Evolutionary conservation across 768 basidiomycete species (phyloP), one percentile per base, ranked within the genome.

Genomic region (Polyporus arcularius): DNA sequence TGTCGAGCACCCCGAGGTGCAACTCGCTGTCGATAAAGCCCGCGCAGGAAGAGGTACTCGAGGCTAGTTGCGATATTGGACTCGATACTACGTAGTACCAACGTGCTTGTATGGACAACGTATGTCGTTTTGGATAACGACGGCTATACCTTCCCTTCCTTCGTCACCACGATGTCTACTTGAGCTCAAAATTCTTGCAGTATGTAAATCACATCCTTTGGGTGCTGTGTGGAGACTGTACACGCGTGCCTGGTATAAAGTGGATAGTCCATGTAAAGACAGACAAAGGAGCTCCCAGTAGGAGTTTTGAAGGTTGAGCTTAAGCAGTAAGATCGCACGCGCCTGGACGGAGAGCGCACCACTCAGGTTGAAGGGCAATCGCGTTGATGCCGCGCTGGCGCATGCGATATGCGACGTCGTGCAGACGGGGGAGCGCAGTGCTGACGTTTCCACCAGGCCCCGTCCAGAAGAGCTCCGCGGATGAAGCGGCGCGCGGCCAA

Each of bases 381-480:
- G 88, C 84, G 8, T 74, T 71, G 4, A 91, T 74, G 11, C 89
- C 89, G 40, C 87, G 75, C 68, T 83, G 78, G 10, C 82, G 81
- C 74, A 90, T 78, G 38, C 88, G 74, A 72, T 81, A 87, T n/a
- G 80, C 71, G 18, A 88, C 58, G 61, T 89, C 88, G 66, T 91
- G 87, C 63, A 94, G 71, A 6, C 90, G 81, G 38, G 85, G 81
- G 18, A 90, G 73, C 8, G 89, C 89, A 4, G 67, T 42, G 30
- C 62, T 63, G 42, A 63, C 57, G 61, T 70, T 67, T 1, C 68
- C 68, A 0, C 69, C 70, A 2, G 82, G 68, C 5, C 89, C 89
- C 0, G 81, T 85, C 90, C 91, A 92, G 73, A 90, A 92, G 14
- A 92, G 68, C 77, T 93, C 91, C 0, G 89, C 89, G 11, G 85